Evolutionary conservation across 148 eudicot genomes (phyloP), one percentile per base, ranked within the genome.

Genomic region (Persicaria maculosa): DNA sequence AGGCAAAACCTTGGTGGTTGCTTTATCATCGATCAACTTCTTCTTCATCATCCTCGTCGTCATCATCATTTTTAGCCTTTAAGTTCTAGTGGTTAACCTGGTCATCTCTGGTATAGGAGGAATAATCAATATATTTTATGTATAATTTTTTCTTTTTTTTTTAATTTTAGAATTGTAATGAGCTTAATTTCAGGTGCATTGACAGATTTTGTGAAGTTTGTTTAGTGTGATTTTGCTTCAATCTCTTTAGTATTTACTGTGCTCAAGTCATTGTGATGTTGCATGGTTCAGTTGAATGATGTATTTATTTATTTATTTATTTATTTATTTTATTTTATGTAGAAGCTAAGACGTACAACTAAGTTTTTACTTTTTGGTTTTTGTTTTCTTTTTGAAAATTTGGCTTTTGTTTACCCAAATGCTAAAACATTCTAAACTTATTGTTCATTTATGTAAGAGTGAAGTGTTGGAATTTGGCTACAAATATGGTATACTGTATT

Each of bases 131-230:
- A 59, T 20, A 59, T 59, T 59, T 59, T 31, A 25, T 19, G 25
- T 58, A 54, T 54, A 54, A 54, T 58, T 58, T 58, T 19, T 2
- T 58, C 19, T 58, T 19, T 58, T 9, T 4, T 22, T 59, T 55
- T 4, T 22, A 20, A 17, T n/a, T 15, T 9, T 59, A 59, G 65
- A 36, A 59, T 59, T 59, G 65, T 59, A 59, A 59, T 59, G 65
- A 59, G 65, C 65, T 59, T 22, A 59, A 59, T 20, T 59, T 59
- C 65, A 59, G 65, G 65, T 59, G 65, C 65, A 20, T 59, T 59
- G 40, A 59, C 65, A 59, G 40, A 59, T 22, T 22, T n/a, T 59
- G 65, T 59, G 65, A 59, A 59, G 14, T 59, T 59, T 4, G 20
- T 4, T 6, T 59, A 59, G 36, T 59, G 36, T 59, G 31, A 12